A percentile compares a stretch with the other conserved stretches of the same genome.
phyloP scores from a whole-genome alignment of 2,329 filamentous ascomycete species.

The Didymella lethalis region DNA sequence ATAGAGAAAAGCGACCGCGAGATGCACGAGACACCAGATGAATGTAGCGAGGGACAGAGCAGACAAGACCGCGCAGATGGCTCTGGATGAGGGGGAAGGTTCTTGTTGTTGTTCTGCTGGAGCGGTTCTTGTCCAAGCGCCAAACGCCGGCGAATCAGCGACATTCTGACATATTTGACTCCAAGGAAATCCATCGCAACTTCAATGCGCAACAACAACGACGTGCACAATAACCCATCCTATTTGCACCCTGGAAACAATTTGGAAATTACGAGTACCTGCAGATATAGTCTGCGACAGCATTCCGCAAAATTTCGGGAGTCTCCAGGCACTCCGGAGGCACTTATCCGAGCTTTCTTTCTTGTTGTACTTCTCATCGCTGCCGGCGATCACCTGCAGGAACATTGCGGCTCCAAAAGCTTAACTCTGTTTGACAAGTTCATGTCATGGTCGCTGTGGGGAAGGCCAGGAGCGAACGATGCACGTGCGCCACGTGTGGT shows the following conservation, averaged over 20 bases:
- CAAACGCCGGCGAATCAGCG: conserved; percentile 26
- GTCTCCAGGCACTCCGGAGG: conserved; percentile 28
- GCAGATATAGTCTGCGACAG: neutral
- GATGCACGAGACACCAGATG: conserved; percentile 23
- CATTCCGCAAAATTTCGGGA: conserved; percentile 40
- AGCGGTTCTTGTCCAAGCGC: conserved; percentile 28
- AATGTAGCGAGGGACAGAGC: conserved; percentile 23
- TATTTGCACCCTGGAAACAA: conserved; percentile 5
- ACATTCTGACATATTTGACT: conserved; percentile 25
- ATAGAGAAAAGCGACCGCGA: conserved; percentile 18
- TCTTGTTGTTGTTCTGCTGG: conserved; percentile 30
- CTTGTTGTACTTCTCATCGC: conserved; percentile 30
- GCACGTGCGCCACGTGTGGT: conserved; percentile 38
- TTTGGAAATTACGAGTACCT: conserved; percentile 12
- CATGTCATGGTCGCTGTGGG: conserved; percentile 22
- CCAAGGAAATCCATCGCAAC: conserved; percentile 30
- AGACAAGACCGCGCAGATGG: conserved; percentile 25
- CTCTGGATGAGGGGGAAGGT: conserved; percentile 25
- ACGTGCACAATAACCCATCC: conserved; percentile 22
- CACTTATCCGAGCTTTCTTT: conserved; percentile 25
- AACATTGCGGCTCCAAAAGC: conserved; percentile 48
- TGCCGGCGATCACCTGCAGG: conserved; percentile 47
- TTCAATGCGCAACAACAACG: conserved; percentile 29
- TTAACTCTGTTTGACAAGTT: conserved; percentile 33
- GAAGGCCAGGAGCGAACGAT: conserved; percentile 29